Evolutionary conservation across 2,329 filamentous ascomycete species (phyloP), one percentile per base, ranked within the genome.

Genomic region (Camillea tinctor): DNA sequence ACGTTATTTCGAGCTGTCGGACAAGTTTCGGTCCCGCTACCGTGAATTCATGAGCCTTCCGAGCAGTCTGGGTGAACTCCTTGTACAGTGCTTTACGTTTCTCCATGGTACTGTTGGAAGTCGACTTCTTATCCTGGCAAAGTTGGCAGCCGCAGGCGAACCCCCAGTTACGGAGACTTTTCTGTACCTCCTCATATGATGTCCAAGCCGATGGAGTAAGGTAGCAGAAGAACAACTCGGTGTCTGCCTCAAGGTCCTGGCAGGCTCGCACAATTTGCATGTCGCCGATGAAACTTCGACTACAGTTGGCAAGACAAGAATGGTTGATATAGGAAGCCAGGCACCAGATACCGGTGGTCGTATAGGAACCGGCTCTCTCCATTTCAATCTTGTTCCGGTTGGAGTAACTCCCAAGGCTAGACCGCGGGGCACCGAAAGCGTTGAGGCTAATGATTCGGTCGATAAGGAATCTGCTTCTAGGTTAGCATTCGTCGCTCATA

Each of bases 251-350:
- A 0, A 86, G 68, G 50, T 82, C 76, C 9, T 64, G 65, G 0
- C 76, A 70, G 0, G 83, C 83, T 7, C 81, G 79, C 21, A 85
- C 55, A 7, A 85, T 74, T 62, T 77, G 74, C 73, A 86, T 76
- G 64, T 87, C 82, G 2, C 83, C 82, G 44, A 86, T 81, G 66
- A 84, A 85, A 1, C 76, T 69, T 17, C 79, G 79, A 0, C 59
- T 61, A 19, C 76, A 77, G 63, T 84, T 86, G 9, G 68, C 68
- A 4, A 76, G 19, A 66, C 84, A 87, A 11, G 75, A 76, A 62
- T 86, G 83, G 59, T 87, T 86, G 63, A 84, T 77, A 57, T 75
- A 73, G 0, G 83, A 81, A 3, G 81, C 79, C 1, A 73, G 60
- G 2, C 72, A 59, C 81, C 83, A 87, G 13, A 85, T 58, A 0